Evolutionary conservation across 352 stramenopile species (phyloP).

Genomic region (Blastocystis sp.): DNA sequence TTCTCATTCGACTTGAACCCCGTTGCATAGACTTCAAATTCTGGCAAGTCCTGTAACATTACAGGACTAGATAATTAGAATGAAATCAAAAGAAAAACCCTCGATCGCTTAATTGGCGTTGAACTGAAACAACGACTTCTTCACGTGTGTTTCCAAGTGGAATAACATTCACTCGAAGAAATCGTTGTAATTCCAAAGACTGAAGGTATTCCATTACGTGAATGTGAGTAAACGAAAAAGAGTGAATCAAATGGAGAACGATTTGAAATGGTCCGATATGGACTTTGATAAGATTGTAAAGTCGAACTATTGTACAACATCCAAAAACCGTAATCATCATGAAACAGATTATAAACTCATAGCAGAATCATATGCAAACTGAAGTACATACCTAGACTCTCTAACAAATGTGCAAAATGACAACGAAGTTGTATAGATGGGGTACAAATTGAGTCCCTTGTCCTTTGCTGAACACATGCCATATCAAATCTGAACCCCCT

Average conservation of each 20-base stretch:
- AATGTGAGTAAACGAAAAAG: background rate
- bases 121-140: background rate
- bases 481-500: background rate
- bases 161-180: background rate
- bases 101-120: background rate
- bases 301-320: no score
- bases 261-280: no score
- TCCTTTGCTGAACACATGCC: no score
- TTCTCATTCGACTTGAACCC: background rate
- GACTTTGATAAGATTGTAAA: no score
- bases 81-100: background rate
- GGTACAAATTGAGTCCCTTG: background rate
- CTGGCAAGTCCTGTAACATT: background rate
- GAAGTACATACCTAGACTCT: no score
- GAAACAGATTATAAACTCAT: no score
- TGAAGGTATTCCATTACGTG: constrained; percentile 1
- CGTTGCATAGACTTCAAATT: constrained; percentile 21
- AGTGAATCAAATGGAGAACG: background rate
- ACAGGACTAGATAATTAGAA: background rate
- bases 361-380: no score
- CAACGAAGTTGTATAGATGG: background rate
- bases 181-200: background rate
- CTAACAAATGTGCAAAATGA: no score
- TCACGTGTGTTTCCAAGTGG: constrained; percentile 13
- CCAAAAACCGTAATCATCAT: no score